These are phyloP conservation scores for Pseudocercospora macadamiae DNA, from an alignment of 2,329 filamentous ascomycete genomes.

Conservation along the genomic window DNA sequence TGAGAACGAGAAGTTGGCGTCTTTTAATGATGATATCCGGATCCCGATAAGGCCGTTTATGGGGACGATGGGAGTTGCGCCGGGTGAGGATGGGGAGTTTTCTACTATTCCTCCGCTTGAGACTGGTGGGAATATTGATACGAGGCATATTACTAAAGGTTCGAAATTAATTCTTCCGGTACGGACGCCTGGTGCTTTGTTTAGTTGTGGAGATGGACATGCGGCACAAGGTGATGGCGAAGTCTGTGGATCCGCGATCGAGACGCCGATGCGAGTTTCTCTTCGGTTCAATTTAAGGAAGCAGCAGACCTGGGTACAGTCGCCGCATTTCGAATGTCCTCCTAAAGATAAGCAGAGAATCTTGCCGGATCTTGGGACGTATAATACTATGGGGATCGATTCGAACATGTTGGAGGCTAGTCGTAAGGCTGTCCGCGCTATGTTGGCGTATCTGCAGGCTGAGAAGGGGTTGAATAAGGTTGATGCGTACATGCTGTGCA, in stretches of 20 bases:
- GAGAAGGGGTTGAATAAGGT: conserved; percentile 16
- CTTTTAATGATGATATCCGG: conserved; percentile 22
- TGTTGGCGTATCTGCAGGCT: conserved; percentile 22
- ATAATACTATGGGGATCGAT: conserved; percentile 27
- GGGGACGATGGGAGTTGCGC: conserved; percentile 28
- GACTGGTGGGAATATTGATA: conserved; percentile 29
- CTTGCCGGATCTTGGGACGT: conserved; percentile 22
- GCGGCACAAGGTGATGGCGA: conserved; percentile 28
- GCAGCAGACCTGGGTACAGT: conserved; percentile 18
- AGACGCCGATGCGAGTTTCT: conserved; percentile 23
- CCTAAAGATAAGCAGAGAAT: conserved; percentile 9
- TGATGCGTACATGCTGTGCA: conserved; percentile 30
- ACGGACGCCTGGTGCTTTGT: conserved; percentile 19
- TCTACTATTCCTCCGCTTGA: conserved; percentile 24
- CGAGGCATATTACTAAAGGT: conserved; percentile 25
- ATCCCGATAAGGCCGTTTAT: conserved; percentile 26
- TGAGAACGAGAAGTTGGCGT: conserved; percentile 2
- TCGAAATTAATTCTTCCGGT: conserved; percentile 23
- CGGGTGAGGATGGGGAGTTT: conserved; percentile 18
- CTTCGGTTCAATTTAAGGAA: conserved; percentile 23
- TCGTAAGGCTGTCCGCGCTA: conserved; percentile 25
- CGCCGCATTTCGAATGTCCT: conserved; percentile 22
- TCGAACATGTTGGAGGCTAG: conserved; percentile 22
- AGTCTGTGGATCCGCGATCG: conserved; percentile 25
- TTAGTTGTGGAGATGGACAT: conserved; percentile 29